These are phyloP conservation scores for Pilaira anomala DNA, from an alignment of 192 early-diverging fungal genomes.

Conservation along the genomic window DNA sequence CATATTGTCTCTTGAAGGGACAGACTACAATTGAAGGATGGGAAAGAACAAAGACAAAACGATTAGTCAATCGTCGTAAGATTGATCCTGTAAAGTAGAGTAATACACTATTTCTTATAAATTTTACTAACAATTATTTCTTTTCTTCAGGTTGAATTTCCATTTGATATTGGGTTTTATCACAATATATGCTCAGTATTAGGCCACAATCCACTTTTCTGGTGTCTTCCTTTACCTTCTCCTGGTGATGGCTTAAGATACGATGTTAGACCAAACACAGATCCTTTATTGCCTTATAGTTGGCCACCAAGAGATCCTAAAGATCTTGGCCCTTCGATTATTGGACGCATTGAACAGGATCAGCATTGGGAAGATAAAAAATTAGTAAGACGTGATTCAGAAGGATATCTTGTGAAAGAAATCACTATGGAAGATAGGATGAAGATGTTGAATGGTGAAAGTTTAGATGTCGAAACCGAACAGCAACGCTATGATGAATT, in stretches of 20 bases:
- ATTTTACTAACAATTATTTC: neutral
- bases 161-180: constrained; percentile 77
- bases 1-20: constrained; percentile 61
- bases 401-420: constrained; percentile 39
- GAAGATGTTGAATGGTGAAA: constrained; percentile 14
- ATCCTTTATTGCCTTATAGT: constrained; percentile 17
- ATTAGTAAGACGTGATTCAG: constrained; percentile 39
- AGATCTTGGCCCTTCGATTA: constrained; percentile 8
- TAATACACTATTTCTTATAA: neutral
- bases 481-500: neutral
- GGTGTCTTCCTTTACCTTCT: constrained; percentile 65
- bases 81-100: constrained; percentile 45
- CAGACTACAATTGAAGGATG: constrained; percentile 75
- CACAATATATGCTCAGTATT: constrained; percentile 73
- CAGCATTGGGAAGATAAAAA: neutral
- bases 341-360: neutral
- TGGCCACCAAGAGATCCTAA: constrained; percentile 37
- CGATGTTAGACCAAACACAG: constrained; percentile 48
- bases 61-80: constrained; percentile 50
- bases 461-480: neutral
- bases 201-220: constrained; percentile 57
- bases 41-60: constrained; percentile 63
- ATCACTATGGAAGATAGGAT: constrained; percentile 32
- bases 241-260: constrained; percentile 68
- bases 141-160: constrained; percentile 49